Evolutionary conservation across 306 rosid species (phyloP), one percentile per base, ranked within the genome.

Genomic region (Quillaja saponaria): DNA sequence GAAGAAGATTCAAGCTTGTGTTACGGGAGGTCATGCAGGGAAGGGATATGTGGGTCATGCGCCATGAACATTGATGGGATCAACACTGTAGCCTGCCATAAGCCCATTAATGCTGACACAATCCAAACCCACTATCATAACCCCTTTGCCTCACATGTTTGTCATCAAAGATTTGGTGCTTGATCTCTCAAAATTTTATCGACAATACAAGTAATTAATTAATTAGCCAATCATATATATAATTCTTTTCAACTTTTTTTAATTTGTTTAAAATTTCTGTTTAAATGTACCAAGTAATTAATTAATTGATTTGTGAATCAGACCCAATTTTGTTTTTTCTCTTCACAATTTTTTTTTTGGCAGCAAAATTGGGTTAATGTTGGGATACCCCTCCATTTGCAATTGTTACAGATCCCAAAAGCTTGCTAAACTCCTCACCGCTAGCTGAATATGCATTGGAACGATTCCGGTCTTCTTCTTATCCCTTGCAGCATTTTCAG

Each of bases 391-490:
- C 94, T 0, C 85, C 96, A 7, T 49, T 81, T 0, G 89, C 90
- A 33, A 88, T 88, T 0, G 96, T 88, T 1, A 88, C 96, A 4
- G 81, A 12, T 0, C 90, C 96, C 81, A 88, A 20, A 15, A 88
- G 78, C 67, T 83, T 88, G 80, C 90, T 85, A 60, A 88, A 10
- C 21, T 88, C n/a, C 96, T 78, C 11, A 88, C 92, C 0, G 90
- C 96, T 7, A 88, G 83, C 55, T 88, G 96, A 42, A 88, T 85
- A 47, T 88, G 96, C 67, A 92, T 78, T 0, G 96, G 96, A 0
- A 79, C 38, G 1, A 88, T 88, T 39, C 96, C 67, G 4, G 49
- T 74, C 75, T 88, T 88, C 85, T 88, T 88, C 83, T 88, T 82
- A 41, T 85, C 92, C 47, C 86, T 75, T 0, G 92, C 88, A 0